Percentiles rank a stretch among this genome's conserved stretches.
Evolutionary conservation across 495 filamentous ascomycete genomes (phyloP).

Genomic region (Chaetomium fimeti): DNA sequence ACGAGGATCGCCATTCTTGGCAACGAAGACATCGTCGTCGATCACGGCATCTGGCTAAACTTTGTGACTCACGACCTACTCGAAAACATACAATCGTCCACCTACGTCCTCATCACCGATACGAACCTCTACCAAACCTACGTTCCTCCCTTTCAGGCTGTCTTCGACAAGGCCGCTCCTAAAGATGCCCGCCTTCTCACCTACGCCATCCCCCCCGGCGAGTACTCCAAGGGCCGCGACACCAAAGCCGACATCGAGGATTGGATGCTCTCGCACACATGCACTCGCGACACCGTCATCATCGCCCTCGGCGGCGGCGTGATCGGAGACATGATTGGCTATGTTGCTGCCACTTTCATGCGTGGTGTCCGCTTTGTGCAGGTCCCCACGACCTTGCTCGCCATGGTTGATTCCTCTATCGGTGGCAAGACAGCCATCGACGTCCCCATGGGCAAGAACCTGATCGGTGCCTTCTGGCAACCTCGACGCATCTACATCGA

Average conservation of each 20-base stretch:
- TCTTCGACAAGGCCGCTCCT: constrained; percentile 61
- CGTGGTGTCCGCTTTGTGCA: constrained; percentile 93
- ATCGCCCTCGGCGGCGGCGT: constrained; percentile 97
- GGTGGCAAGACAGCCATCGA: constrained; percentile 99
- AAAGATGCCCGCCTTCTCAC: constrained; percentile 70
- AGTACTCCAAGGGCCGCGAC: constrained; percentile 85
- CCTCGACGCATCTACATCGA: constrained; percentile 92
- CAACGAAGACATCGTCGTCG: constrained; percentile 80
- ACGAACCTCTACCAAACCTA: constrained; percentile 84
- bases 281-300: constrained; percentile 90
- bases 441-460: constrained; percentile 93
- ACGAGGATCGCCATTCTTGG: constrained; percentile 55
- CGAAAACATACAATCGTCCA: constrained; percentile 72
- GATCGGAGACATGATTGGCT: constrained; percentile 96
- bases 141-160: constrained; percentile 67
- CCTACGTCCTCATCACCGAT: constrained; percentile 94
- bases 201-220: constrained; percentile 84
- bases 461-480: constrained; percentile 96
- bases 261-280: constrained; percentile 91
- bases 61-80: constrained; percentile 83
- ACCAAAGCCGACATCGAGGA: constrained; percentile 96
- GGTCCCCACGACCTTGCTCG: constrained; percentile 88
- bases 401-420: constrained; percentile 98
- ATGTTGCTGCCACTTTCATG: constrained; percentile 97
- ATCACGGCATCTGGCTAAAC: constrained; percentile 84